Evolutionary conservation across 306 rosid species (phyloP).

Genomic region (Albizia julibrissin): DNA sequence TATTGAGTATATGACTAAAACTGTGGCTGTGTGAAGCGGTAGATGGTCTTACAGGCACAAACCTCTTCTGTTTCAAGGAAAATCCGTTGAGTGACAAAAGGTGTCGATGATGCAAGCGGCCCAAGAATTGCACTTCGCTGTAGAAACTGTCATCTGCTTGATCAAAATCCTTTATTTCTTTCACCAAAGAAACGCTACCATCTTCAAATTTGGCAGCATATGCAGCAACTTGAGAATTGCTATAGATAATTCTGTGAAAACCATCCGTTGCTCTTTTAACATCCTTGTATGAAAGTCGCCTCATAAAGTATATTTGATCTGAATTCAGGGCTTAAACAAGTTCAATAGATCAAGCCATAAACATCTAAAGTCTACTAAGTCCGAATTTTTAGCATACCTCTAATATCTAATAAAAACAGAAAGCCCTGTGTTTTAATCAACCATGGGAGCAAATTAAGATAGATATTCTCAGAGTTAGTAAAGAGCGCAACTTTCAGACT

Average conservation of each 20-base stretch:
- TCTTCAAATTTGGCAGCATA: slow-evolving; percentile 72
- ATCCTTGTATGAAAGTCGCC: slow-evolving; percentile 67
- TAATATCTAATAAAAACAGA: neutral
- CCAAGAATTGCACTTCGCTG: slow-evolving; percentile 75
- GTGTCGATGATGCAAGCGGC: slow-evolving; percentile 92
- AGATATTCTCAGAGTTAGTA: neutral
- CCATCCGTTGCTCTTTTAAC: slow-evolving; percentile 75
- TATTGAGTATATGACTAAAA: neutral
- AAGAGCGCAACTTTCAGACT: neutral
- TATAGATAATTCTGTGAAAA: slow-evolving; percentile 62
- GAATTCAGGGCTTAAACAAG: slow-evolving; percentile 36
- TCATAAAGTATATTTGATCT: slow-evolving; percentile 62
- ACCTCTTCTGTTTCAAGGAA: slow-evolving; percentile 73
- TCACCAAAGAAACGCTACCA: slow-evolving; percentile 66
- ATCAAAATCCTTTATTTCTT: slow-evolving; percentile 58
- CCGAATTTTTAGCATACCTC: neutral
- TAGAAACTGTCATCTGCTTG: slow-evolving; percentile 54
- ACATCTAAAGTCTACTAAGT: neutral
- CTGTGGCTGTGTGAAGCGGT: slow-evolving; percentile 7
- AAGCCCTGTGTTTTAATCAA: neutral
- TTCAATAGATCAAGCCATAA: neutral
- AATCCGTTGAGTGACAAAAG: slow-evolving; percentile 82
- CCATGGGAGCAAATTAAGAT: neutral
- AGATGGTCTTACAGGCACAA: slow-evolving; percentile 2
- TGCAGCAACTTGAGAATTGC: slow-evolving; percentile 61